phyloP scores from a whole-genome alignment of 2,329 filamentous ascomycete species.

The Pseudogymnoascus pannorum region DNA sequence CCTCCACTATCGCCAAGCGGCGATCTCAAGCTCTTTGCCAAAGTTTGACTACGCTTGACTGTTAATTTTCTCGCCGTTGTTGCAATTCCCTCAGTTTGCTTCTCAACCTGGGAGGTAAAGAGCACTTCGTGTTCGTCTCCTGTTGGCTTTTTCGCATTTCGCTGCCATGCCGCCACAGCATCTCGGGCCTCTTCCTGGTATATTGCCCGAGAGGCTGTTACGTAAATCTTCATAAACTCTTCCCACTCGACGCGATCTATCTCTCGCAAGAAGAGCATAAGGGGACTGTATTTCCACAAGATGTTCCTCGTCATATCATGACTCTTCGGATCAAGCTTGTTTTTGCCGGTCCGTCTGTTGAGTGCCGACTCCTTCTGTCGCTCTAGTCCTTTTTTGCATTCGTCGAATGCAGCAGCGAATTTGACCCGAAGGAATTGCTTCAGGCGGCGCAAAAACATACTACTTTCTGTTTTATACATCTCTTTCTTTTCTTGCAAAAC shows the following conservation, averaged over 20 bases:
- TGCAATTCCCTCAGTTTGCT: slow-evolving; percentile 72
- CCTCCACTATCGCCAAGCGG: slow-evolving; percentile 55
- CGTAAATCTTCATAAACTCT: slow-evolving; percentile 70
- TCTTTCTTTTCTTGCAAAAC: slow-evolving; percentile 93
- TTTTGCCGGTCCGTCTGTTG: slow-evolving; percentile 38
- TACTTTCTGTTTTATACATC: slow-evolving; percentile 71
- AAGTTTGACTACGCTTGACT: slow-evolving; percentile 85
- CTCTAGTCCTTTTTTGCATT: slow-evolving; percentile 56
- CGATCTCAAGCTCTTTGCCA: slow-evolving; percentile 65
- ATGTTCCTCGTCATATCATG: slow-evolving; percentile 65
- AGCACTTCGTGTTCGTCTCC: slow-evolving; percentile 76
- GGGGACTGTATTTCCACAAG: slow-evolving; percentile 80
- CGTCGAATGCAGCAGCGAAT: slow-evolving; percentile 68
- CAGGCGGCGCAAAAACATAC: slow-evolving; percentile 69
- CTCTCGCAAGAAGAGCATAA: slow-evolving; percentile 83
- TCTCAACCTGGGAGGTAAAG: slow-evolving; percentile 79
- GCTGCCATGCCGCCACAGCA: slow-evolving; percentile 71
- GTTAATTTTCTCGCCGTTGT: slow-evolving; percentile 81
- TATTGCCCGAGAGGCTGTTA: slow-evolving; percentile 64
- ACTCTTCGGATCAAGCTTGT: slow-evolving; percentile 62
- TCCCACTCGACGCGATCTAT: slow-evolving; percentile 79
- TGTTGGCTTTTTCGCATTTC: slow-evolving; percentile 63
- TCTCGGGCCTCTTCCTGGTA: slow-evolving; percentile 80
- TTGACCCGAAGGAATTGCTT: slow-evolving; percentile 75
- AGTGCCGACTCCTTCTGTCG: slow-evolving; percentile 43